These are phyloP conservation scores for Hypoxylon fuscum DNA, from an alignment of 495 filamentous ascomycete species.

Conservation along the genomic window DNA sequence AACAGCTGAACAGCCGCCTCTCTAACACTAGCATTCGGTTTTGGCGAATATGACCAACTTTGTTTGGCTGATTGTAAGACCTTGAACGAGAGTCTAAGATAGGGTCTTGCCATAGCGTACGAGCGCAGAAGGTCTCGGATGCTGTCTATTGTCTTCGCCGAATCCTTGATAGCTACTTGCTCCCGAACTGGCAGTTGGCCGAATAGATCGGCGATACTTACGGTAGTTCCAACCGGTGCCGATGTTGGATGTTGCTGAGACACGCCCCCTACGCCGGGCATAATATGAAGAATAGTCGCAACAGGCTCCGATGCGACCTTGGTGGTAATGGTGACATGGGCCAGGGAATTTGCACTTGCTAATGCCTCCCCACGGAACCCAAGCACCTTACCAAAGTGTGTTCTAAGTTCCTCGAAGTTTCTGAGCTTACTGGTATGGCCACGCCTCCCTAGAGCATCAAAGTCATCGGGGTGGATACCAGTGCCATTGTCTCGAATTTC, in stretches of 20 bases:
- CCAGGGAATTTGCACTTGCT: slow-evolving; percentile 78
- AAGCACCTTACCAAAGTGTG: slow-evolving; percentile 70
- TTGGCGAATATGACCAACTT: slow-evolving; percentile 78
- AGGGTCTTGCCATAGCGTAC: slow-evolving; percentile 78
- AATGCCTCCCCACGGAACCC: slow-evolving; percentile 92
- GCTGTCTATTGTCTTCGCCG: slow-evolving; percentile 66
- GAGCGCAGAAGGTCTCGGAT: slow-evolving; percentile 75
- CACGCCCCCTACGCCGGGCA: slow-evolving; percentile 49
- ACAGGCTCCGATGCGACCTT: slow-evolving; percentile 74
- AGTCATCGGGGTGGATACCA: slow-evolving; percentile 79
- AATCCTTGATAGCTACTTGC: slow-evolving; percentile 69
- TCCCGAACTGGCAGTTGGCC: slow-evolving; percentile 76
- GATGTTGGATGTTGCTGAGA: slow-evolving; percentile 57
- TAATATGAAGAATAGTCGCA: slow-evolving; percentile 56
- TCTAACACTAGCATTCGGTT: slow-evolving; percentile 58
- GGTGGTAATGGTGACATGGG: slow-evolving; percentile 72
- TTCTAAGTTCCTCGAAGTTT: slow-evolving; percentile 73
- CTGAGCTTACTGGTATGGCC: slow-evolving; percentile 89
- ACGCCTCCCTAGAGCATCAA: slow-evolving; percentile 70
- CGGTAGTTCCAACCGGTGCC: slow-evolving; percentile 81
- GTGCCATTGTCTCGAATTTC: slow-evolving; percentile 91
- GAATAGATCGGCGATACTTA: slow-evolving; percentile 74
- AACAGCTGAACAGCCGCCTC: slow-evolving; percentile 77
- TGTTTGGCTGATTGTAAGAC: slow-evolving; percentile 70
- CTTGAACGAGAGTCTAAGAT: slow-evolving; percentile 70